Base-by-base conservation (phyloP, 2,329 filamentous ascomycete species). In the Colletotrichum sublineola region DNA sequence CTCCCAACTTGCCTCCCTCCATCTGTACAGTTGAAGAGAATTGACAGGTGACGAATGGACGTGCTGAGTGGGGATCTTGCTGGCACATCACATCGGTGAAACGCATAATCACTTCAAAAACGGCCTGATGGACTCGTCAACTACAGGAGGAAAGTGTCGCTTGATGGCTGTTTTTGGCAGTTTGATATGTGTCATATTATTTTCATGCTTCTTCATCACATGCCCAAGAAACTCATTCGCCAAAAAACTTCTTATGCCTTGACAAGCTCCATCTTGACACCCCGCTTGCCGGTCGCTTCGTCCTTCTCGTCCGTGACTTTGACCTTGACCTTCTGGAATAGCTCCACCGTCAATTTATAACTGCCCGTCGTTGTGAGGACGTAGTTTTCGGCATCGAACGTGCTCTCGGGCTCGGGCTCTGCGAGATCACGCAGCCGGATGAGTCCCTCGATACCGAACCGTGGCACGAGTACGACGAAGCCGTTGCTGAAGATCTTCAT, bases 401-500 rank as follows among this genome's bases (percentile, higher is more conserved):
- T 89, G 60, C 93, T 93, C 75, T 95, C 92, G 1, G 95, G 94
- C 80, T 93, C 94, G 0, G 90, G 88, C 20, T 92, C 89, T 5
- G 91, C 92, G 71, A 98, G 86, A 83, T 98, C 96, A 71, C 94
- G 87, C 76, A 98, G 84, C 14, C 96, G 89, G 75, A 99, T 96
- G 74, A 98, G 84, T 52, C 94, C 93, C 85, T 99, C 96, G 77
- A 99, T 97, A 52, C 96, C 96, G 81, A 99, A 99, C 20, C 94
- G 87, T 8, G 96, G 96, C 62, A 99, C 96, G 74, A 98, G 95
- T 14, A 98, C 95, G 24, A 98, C 96, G 77, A 98, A 96, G 8
- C 96, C 96, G 83, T 99, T 99, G 80, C 93, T 95, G 83, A 99
- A 99, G 65, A 99, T 93, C 80, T 94, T 94, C 93, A 99, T 97